These are phyloP conservation scores for Carnegiea gigantea DNA, from an alignment of 179 eudicot species.

Conservation along the genomic window DNA sequence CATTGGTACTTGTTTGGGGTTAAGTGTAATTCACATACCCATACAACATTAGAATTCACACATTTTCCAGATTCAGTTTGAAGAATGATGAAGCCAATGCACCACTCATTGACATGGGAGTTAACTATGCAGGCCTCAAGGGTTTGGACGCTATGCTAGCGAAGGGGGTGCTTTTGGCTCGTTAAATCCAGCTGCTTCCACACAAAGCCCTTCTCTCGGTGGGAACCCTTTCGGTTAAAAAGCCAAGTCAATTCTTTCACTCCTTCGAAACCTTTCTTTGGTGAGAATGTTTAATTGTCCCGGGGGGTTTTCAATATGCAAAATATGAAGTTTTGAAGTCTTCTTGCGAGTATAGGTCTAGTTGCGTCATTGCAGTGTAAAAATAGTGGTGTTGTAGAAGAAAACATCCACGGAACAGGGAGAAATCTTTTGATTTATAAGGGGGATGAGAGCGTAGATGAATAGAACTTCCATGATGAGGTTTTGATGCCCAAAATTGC, in stretches of 20 bases:
- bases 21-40: not conserved
- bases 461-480: not conserved
- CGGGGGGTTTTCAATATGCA: constrained; percentile 12
- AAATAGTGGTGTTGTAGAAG: constrained; percentile 27
- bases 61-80: not conserved
- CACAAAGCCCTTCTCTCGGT: constrained; percentile 47
- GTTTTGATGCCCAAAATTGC: constrained; percentile 16
- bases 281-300: constrained; percentile 5
- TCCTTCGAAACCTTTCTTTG: constrained; percentile 5
- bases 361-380: constrained; percentile 21
- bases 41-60: not conserved
- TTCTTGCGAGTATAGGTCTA: constrained; percentile 11
- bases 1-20: not conserved
- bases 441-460: not conserved
- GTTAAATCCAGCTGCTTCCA: constrained; percentile 41
- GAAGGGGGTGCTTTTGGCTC: constrained; percentile 42
- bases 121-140: constrained; percentile 54
- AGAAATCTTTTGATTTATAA: constrained; percentile 6
- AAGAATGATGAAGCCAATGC: not conserved
- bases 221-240: constrained; percentile 70
- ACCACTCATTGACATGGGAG: constrained; percentile 7
- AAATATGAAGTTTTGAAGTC: constrained; percentile 27
- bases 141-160: constrained; percentile 41
- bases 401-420: constrained; percentile 13
- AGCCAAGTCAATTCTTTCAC: not conserved